phyloP scores from a whole-genome alignment of 768 basidiomycete species.

The Xerocomellus dryophilus region DNA sequence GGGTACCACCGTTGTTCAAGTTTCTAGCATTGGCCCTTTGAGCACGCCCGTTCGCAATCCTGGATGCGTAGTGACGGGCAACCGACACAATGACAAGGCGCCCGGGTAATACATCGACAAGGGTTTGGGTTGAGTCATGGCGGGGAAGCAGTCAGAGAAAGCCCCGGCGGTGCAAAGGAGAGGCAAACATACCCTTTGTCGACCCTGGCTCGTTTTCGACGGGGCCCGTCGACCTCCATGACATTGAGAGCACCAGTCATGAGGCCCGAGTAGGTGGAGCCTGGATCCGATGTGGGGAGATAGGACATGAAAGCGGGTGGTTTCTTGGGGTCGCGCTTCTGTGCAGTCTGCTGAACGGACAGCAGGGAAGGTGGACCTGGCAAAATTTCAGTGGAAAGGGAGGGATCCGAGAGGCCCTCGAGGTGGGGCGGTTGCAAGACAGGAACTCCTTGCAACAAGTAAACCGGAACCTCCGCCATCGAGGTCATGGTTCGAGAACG shows the following conservation, averaged over 20 bases:
- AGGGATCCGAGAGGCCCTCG: conserved; percentile 65
- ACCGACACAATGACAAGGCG: conserved; percentile 10
- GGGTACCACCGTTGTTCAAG: conserved; percentile 45
- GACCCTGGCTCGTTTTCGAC: conserved; percentile 68
- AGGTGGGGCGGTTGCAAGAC: conserved; percentile 77
- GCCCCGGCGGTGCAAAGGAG: conserved; percentile 23
- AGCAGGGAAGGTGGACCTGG: conserved; percentile 80
- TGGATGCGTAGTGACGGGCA: conserved; percentile 26
- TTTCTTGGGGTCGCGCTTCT: conserved; percentile 82
- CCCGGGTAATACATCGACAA: conserved; percentile 23
- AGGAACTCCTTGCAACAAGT: conserved; percentile 68
- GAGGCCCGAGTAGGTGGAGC: conserved; percentile 81
- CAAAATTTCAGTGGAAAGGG: conserved; percentile 85
- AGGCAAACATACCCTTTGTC: conserved; percentile 64
- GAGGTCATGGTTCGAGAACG: conserved; percentile 56
- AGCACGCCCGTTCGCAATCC: conserved; percentile 61
- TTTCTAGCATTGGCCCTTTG: conserved; percentile 71
- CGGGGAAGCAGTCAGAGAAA: conserved; percentile 23
- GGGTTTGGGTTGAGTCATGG: conserved; percentile 26
- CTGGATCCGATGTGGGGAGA: conserved; percentile 80
- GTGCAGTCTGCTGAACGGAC: conserved; percentile 64
- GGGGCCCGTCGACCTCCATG: conserved; percentile 56
- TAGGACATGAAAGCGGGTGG: conserved; percentile 68
- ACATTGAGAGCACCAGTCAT: conserved; percentile 62
- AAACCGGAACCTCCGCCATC: conserved; percentile 65